phyloP scores from a whole-genome alignment of 768 basidiomycete genomes.

The Coprinopsis cinerea region DNA sequence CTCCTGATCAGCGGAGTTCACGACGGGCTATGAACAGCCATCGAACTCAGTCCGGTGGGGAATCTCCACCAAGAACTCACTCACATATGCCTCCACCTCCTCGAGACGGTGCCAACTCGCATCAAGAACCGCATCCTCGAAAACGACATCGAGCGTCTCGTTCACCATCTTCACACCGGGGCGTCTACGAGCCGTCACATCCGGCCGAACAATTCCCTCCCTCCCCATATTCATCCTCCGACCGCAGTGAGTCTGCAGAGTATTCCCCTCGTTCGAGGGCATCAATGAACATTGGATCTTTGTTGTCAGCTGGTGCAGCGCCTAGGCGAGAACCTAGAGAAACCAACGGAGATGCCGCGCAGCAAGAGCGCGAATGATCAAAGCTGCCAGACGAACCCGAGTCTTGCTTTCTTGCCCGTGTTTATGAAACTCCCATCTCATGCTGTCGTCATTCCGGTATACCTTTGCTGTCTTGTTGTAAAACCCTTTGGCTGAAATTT shows the following conservation, averaged over 20 bases:
- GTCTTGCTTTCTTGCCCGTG: neutral
- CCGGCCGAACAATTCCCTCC: conserved; percentile 52
- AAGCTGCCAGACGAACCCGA: neutral
- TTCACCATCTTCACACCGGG: conserved; percentile 42
- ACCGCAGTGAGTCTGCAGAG: conserved; percentile 57
- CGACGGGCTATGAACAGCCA: conserved; percentile 29
- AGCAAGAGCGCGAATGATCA: conserved; percentile 24
- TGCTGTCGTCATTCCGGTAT: conserved; percentile 2
- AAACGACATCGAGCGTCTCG: conserved; percentile 62
- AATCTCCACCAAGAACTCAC: conserved; percentile 32
- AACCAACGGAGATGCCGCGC: conserved; percentile 26
- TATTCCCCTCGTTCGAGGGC: conserved; percentile 67
- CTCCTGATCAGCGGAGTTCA: conserved; percentile 24
- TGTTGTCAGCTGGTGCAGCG: conserved; percentile 42
- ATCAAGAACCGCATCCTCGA: conserved; percentile 39
- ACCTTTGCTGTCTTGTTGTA: conserved; percentile 14
- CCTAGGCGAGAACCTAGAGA: conserved; percentile 35
- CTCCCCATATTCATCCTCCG: conserved; percentile 69
- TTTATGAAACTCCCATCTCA: neutral
- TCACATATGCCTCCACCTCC: conserved; percentile 25
- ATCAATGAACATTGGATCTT: conserved; percentile 76
- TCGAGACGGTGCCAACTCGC: conserved; percentile 27
- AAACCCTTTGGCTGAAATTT: conserved; percentile 6
- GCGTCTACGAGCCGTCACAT: conserved; percentile 35
- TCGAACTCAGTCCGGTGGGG: conserved; percentile 30